These are phyloP conservation scores for Apophysomyces trapeziformis DNA, from an alignment of 371 early-diverging fungal genomes.

Conservation along the genomic window DNA sequence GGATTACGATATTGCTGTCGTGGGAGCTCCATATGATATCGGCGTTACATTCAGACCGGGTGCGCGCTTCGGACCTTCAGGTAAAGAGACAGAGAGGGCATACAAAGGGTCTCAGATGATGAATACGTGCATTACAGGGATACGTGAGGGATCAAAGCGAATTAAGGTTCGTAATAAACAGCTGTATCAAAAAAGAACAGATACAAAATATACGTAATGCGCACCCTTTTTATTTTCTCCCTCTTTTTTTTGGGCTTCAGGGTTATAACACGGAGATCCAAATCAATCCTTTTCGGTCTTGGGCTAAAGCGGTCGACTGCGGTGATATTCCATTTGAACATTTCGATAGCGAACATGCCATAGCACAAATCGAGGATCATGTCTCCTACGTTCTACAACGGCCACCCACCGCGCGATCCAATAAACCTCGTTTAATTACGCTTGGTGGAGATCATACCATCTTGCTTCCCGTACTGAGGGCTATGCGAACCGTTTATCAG, in stretches of 20 bases:
- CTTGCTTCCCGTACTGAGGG: slow-evolving; percentile 26
- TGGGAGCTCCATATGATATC: slow-evolving; percentile 36
- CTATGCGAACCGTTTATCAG: slow-evolving; percentile 28
- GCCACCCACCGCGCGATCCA: slow-evolving; percentile 20
- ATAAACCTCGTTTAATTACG: slow-evolving; percentile 23
- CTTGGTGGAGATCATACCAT: slow-evolving; percentile 36
- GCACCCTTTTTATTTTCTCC: too few species aligned
- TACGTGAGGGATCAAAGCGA: slow-evolving; percentile 30
- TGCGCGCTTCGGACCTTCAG: slow-evolving; percentile 37
- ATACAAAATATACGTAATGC: too few species aligned
- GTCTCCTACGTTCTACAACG: slow-evolving; percentile 42
- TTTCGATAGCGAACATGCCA: slow-evolving; percentile 49
- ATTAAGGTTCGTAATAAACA: slow-evolving; percentile 13
- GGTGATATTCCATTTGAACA: slow-evolving; percentile 50
- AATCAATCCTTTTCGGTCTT: slow-evolving; percentile 28
- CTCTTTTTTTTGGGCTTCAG: neutral
- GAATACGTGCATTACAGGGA: neutral
- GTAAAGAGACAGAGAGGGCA: neutral
- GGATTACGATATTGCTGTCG: slow-evolving; percentile 33
- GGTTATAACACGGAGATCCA: slow-evolving; percentile 28
- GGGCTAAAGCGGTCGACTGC: slow-evolving; percentile 35
- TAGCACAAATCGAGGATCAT: slow-evolving; percentile 44
- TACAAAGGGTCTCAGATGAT: neutral
- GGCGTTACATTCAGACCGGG: slow-evolving; percentile 28
- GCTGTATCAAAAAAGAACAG: too few species aligned